Evolutionary conservation across 1,139 yeast genomes (phyloP).

Genomic region (Candida tetrigidarum): DNA sequence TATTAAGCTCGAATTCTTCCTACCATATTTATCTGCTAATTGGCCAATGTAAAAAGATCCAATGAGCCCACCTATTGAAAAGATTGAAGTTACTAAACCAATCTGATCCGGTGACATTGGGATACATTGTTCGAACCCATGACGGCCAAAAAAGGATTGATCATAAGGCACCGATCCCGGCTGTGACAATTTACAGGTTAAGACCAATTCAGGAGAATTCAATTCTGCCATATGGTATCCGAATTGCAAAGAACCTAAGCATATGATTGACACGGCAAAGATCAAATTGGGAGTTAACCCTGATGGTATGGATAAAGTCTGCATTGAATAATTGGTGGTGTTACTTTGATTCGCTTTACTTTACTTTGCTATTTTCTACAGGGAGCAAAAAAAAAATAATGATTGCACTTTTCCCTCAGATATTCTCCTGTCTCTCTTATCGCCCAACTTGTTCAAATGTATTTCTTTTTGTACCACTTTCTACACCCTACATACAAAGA

Average conservation of each 20-base stretch:
- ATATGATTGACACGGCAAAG: conserved; percentile 37
- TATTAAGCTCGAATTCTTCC: conserved; percentile 59
- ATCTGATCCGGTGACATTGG: conserved; percentile 64
- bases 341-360: too few relatives aligned
- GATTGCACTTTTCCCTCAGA: too few relatives aligned
- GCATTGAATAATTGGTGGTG: too few relatives aligned
- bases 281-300: conserved; percentile 31
- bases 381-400: too few relatives aligned
- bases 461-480: not conserved
- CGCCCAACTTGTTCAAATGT: not conserved
- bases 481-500: too few relatives aligned
- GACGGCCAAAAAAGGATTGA: conserved; percentile 42
- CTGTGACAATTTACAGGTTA: conserved; percentile 36
- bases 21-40: conserved; percentile 70
- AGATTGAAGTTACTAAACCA: conserved; percentile 83
- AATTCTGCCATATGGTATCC: conserved; percentile 57
- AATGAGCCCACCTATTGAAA: conserved; percentile 83
- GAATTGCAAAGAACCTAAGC: conserved; percentile 51
- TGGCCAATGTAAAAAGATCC: conserved; percentile 78
- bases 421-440: not conserved
- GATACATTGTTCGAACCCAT: conserved; percentile 52
- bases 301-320: conserved; percentile 3
- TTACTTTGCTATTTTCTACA: too few relatives aligned
- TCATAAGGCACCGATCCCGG: conserved; percentile 38
- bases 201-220: conserved; percentile 48